phyloP scores from a whole-genome alignment of 441 rosid genomes.

The Rhodomyrtus psidioides region DNA sequence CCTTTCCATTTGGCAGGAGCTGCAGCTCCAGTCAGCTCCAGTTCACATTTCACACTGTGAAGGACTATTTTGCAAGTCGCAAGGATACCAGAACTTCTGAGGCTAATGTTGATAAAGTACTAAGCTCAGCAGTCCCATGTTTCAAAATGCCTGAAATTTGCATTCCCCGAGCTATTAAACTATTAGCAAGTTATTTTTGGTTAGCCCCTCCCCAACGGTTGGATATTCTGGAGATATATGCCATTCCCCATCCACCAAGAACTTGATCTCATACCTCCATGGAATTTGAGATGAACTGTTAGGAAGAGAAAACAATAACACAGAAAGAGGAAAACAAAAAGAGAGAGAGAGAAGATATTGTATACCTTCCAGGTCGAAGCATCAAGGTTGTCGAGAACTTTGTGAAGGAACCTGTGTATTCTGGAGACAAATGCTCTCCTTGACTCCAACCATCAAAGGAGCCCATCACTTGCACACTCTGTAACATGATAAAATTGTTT shows the following conservation, averaged over 20 bases:
- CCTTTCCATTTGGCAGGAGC: neutral
- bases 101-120: neutral
- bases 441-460: conserved; percentile 83
- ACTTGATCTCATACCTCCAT: conserved; percentile 83
- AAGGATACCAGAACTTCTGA: neutral
- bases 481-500: neutral
- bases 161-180: conserved; percentile 34
- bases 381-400: conserved; percentile 51
- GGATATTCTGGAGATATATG: conserved; percentile 64
- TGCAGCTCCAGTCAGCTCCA: neutral
- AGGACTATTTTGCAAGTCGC: neutral
- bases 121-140: neutral
- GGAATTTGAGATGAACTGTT: neutral
- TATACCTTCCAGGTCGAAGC: conserved; percentile 84
- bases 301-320: neutral
- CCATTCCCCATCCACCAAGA: conserved; percentile 93
- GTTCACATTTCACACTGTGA: neutral
- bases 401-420: conserved; percentile 60
- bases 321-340: neutral
- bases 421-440: conserved; percentile 75
- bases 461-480: conserved; percentile 94
- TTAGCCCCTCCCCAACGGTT: conserved; percentile 58
- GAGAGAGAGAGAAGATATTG: neutral
- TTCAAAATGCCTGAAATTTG: neutral
- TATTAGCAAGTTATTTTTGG: conserved; percentile 54